A percentile compares a stretch with the other conserved stretches of the same genome.
Evolutionary conservation across 192 early-diverging fungal species (phyloP).

Genomic region (Backusella macrospora): DNA sequence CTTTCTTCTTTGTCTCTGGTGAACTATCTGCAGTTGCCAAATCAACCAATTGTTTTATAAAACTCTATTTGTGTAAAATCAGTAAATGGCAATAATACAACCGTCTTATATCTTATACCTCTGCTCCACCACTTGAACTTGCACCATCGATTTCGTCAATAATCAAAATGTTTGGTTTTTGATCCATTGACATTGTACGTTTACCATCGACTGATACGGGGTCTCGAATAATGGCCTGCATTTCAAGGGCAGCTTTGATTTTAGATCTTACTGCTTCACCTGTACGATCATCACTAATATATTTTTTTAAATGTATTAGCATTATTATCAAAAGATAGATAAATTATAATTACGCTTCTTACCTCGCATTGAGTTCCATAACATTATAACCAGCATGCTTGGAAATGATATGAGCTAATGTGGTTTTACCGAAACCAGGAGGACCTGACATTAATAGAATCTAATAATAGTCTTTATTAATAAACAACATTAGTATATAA

Average conservation of each 20-base stretch:
- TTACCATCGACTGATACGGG: conserved; percentile 18
- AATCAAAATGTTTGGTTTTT: conserved; percentile 80
- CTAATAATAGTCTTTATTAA: conserved; percentile 28
- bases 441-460: conserved; percentile 83
- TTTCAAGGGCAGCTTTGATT: conserved; percentile 76
- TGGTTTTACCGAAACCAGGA: conserved; percentile 96
- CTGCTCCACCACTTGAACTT: conserved; percentile 66
- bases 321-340: not conserved
- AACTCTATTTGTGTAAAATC: conserved; percentile 52
- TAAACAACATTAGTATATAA: too few species aligned
- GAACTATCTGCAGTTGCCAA: conserved; percentile 49
- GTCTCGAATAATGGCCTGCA: conserved; percentile 63
- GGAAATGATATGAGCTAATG: conserved; percentile 91
- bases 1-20: conserved; percentile 29
- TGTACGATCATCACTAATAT: conserved; percentile 91
- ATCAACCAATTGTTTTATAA: conserved; percentile 80
- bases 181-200: conserved; percentile 33
- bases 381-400: conserved; percentile 89
- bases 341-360: conserved; percentile 27
- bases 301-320: not conserved
- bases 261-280: conserved; percentile 71
- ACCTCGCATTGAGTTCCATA: conserved; percentile 91
- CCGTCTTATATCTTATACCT: conserved; percentile 41
- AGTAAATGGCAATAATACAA: not conserved
- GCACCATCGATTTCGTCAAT: conserved; percentile 98